Percentiles rank a stretch among this genome's conserved stretches.
Evolutionary conservation across 805 yeast species (phyloP).

Genomic region (Aciculoconidium aculeatum): DNA sequence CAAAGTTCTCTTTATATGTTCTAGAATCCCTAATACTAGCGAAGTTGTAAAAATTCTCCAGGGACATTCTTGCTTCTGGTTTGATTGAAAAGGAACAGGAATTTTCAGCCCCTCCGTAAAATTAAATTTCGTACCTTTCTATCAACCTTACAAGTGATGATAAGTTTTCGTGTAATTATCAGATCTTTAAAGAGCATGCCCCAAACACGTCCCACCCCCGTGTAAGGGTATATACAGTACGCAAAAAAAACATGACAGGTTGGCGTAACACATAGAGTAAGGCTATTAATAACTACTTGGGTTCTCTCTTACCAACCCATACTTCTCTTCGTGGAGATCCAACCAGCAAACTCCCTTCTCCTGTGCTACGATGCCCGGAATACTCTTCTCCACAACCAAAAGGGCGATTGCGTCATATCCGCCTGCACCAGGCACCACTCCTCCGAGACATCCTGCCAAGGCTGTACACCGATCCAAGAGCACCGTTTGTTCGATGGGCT

Average conservation of each 20-base stretch:
- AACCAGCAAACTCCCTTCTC: slow-evolving; percentile 55
- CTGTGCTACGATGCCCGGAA: slow-evolving; percentile 12
- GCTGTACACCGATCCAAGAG: slow-evolving; percentile 48
- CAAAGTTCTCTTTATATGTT: neutral
- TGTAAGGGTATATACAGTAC: no score
- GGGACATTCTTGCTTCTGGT: no score
- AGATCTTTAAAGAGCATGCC: no score
- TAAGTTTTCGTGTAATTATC: no score
- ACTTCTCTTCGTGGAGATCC: slow-evolving; percentile 54
- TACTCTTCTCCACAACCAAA: slow-evolving; percentile 46
- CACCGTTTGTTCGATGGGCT: slow-evolving; percentile 71
- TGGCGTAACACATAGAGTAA: no score
- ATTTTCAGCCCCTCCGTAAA: no score
- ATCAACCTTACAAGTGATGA: no score
- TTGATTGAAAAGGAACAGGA: no score
- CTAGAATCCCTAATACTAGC: slow-evolving; percentile 5
- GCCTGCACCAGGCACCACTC: slow-evolving; percentile 99
- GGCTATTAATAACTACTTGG: slow-evolving; percentile 21
- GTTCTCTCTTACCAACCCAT: slow-evolving; percentile 51
- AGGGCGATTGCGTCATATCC: slow-evolving; percentile 91
- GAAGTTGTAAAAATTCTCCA: slow-evolving; percentile 6
- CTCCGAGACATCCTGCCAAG: slow-evolving; percentile 78
- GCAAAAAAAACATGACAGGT: no score
- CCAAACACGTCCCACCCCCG: no score
- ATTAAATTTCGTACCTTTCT: no score